Evolutionary conservation across 1,284 basidiomycete genomes (phyloP), one percentile per base, ranked within the genome.

Genomic region (Ganoderma resinaceum): DNA sequence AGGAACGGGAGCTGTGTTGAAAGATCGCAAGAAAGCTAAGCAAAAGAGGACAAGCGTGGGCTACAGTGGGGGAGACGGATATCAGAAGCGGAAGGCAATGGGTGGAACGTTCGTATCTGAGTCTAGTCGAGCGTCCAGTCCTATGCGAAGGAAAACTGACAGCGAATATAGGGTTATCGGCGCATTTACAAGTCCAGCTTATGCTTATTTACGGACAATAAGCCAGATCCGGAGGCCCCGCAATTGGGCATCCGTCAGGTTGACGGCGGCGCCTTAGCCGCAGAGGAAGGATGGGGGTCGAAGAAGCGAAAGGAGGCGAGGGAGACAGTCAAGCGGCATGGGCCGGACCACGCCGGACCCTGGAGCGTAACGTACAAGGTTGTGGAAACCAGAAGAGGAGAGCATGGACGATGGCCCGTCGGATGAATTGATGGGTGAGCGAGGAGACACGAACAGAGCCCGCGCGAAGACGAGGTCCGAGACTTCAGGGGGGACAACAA

Each of bases 41-140:
- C 67, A 63, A 65, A 71, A 63, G 31, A 40, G 66, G 67, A 67
- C 63, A 72, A 69, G 70, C 42, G 60, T 43, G 59, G 40, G 60
- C 26, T 37, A 53, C 40, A 57, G 62, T 57, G 26, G 35, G 23
- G 59, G 31, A 31, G 61, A 26, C 37, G 61, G 43, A 40, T 55
- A 72, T 72, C 70, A 72, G 70, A 72, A 72, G n/a, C 49, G 26
- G 52, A 69, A 69, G 60, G 37, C 52, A n/a, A 38, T 58, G 38
- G 33, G 60, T 42, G 26, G 66, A 67, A 69, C 35, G 55, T 69
- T 69, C 65, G 59, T 26, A 57, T 37, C 26, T 16, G 35, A 40
- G n/a, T 9, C 29, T 12, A 14, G 52, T 9, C 29, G 29, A 14
- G 52, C 52, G 52, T 29, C 53, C 33, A 3, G 9, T 23, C 4